Percentiles rank a stretch among this genome's conserved stretches.
These are phyloP conservation scores for Blastomyces silverae DNA, from an alignment of 2,329 filamentous ascomycete species.

Conservation along the genomic window DNA sequence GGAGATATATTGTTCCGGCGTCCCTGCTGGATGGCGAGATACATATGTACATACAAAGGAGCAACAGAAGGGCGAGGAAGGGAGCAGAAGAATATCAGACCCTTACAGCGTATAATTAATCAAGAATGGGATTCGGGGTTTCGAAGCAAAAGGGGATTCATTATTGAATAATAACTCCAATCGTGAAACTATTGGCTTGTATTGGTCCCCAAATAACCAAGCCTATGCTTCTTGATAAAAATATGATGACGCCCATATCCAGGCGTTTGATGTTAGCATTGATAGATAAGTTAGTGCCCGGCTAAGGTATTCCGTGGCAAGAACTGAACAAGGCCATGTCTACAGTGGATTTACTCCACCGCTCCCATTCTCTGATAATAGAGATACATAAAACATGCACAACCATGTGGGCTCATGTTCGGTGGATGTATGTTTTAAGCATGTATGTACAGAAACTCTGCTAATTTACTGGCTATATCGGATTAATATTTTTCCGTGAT, in stretches of 20 bases:
- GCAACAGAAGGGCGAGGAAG: not conserved
- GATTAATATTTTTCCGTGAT: slow-evolving; percentile 1
- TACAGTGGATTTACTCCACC: not conserved
- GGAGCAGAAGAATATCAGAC: not conserved
- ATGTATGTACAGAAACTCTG: too few relatives aligned
- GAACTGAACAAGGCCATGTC: not conserved
- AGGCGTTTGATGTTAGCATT: not conserved
- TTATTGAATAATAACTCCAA: not conserved
- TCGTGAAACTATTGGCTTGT: not conserved
- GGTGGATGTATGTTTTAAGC: not conserved
- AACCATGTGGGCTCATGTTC: not conserved
- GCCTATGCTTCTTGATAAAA: not conserved
- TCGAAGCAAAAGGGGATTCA: not conserved
- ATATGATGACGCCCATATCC: not conserved
- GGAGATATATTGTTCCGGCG: slow-evolving; percentile 1
- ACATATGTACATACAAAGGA: too few relatives aligned
- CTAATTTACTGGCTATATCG: not conserved
- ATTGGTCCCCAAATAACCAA: not conserved
- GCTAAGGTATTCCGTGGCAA: not conserved
- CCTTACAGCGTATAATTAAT: too few relatives aligned
- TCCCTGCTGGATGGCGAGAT: not conserved
- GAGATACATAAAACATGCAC: not conserved
- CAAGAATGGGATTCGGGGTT: too few relatives aligned
- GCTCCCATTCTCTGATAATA: not conserved
- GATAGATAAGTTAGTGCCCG: not conserved